Conservation (phyloP, 2,329 filamentous ascomycete species). For the Aspergillus terreus region DNA sequence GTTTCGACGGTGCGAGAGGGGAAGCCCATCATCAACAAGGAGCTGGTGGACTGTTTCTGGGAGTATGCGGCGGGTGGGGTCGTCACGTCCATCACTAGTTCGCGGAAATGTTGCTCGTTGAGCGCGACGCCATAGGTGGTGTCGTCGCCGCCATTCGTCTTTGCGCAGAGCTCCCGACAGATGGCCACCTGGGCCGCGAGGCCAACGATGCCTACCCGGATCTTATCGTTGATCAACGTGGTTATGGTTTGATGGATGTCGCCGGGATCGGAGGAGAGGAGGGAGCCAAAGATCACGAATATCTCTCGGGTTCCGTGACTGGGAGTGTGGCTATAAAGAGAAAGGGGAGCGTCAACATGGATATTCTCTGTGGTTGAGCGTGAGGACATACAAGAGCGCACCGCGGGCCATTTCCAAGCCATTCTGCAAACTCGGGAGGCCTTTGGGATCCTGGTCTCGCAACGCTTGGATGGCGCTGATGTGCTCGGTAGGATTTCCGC, state of each 20-base stretch:
- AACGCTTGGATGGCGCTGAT: conserved; percentile 69
- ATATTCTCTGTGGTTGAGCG: not conserved
- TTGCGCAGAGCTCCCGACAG: conserved; percentile 81
- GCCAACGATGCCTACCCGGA: conserved; percentile 85
- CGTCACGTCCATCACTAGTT: conserved; percentile 83
- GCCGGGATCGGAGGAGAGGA: conserved; percentile 86
- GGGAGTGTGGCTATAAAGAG: conserved; percentile 67
- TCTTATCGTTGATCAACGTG: conserved; percentile 72
- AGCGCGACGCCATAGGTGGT: conserved; percentile 76
- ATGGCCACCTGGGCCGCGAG: conserved; percentile 89
- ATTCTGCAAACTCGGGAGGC: conserved; percentile 83
- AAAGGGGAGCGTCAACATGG: not conserved
- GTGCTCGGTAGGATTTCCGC: conserved; percentile 86
- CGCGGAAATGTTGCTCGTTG: conserved; percentile 81
- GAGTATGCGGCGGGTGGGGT: conserved; percentile 81
- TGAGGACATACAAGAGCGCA: conserved; percentile 66
- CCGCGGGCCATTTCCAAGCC: conserved; percentile 93
- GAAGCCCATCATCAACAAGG: conserved; percentile 95
- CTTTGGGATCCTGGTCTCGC: conserved; percentile 64
- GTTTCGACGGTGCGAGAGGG: conserved; percentile 78
- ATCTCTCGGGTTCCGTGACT: conserved; percentile 91
- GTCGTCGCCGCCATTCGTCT: conserved; percentile 75
- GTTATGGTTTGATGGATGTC: conserved; percentile 91
- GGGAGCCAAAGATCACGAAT: conserved; percentile 84
- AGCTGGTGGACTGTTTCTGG: conserved; percentile 45